Percentiles rank a stretch among this genome's conserved stretches.
phyloP scores from a whole-genome alignment of 73 alveolate genomes.

The Paramecium pentaurelia region DNA sequence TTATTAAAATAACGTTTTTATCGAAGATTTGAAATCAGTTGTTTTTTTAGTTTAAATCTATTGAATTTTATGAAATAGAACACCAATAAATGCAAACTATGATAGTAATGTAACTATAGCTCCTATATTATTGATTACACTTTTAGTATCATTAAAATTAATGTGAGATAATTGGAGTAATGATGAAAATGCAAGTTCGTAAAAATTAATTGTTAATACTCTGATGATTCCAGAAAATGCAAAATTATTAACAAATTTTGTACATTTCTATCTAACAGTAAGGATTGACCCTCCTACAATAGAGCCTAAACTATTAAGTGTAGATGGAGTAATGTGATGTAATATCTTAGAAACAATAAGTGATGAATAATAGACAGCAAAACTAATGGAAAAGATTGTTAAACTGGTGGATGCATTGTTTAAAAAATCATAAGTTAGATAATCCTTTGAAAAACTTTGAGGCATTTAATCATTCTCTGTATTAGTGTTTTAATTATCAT shows the following conservation, averaged over 20 bases:
- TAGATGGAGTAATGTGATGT: background rate
- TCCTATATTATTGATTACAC: background rate
- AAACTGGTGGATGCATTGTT: background rate
- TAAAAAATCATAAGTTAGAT: background rate
- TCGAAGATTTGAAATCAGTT: background rate
- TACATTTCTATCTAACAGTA: background rate
- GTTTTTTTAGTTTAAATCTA: background rate
- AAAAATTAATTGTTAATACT: background rate
- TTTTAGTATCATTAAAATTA: background rate
- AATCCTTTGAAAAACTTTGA: background rate
- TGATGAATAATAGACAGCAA: background rate
- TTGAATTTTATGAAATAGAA: background rate
- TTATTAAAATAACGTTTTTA: background rate
- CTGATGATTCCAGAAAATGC: background rate
- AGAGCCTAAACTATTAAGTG: background rate
- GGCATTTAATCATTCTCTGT: background rate
- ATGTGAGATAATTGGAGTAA: background rate
- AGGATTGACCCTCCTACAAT: background rate
- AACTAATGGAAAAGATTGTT: background rate
- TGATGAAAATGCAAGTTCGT: background rate
- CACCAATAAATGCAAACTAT: background rate
- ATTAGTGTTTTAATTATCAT: background rate
- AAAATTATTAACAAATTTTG: background rate
- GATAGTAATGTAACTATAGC: background rate
- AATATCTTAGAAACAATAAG: background rate